Conservation (phyloP, 2,329 filamentous ascomycete species). For the Penicillium sp. region DNA sequence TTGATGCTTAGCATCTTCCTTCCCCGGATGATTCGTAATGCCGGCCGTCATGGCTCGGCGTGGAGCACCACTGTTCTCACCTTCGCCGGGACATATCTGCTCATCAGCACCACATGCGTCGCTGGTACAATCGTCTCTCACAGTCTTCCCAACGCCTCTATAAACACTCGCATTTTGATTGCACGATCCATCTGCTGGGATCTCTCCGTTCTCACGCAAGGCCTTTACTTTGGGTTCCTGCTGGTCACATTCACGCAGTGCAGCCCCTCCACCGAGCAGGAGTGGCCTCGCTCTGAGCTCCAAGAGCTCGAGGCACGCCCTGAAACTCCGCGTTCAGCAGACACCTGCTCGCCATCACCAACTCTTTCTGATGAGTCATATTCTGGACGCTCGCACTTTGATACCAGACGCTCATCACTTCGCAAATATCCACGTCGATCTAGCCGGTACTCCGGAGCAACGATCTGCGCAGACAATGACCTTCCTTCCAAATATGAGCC, state of each 20-base stretch:
- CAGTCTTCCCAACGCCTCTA: constrained; percentile 6
- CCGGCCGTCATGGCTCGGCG: constrained; percentile 7
- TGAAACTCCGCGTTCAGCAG: constrained; percentile 8
- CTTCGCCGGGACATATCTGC: constrained; percentile 20
- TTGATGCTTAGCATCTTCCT: constrained; percentile 16
- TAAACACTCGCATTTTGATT: constrained; percentile 18
- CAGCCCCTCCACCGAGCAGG: constrained; percentile 2
- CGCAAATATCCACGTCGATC: constrained; percentile 24
- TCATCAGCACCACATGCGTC: constrained; percentile 20
- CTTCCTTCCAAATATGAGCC: constrained; percentile 19
- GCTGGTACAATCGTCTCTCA: constrained; percentile 26
- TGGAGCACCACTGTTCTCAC: constrained; percentile 19
- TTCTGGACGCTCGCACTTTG: constrained; percentile 12
- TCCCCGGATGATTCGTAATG: constrained; percentile 15
- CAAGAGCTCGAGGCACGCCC: constrained; percentile 21
- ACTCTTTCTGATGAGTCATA: constrained; percentile 9
- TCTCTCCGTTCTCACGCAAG: constrained; percentile 28
- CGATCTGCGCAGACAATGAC: constrained; percentile 21
- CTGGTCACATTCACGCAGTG: constrained; percentile 12
- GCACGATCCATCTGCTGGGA: constrained; percentile 35
- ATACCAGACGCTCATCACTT: constrained; percentile 20
- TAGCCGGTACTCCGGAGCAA: constrained; percentile 28
- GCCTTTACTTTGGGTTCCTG: constrained; percentile 27
- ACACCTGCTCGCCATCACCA: constrained; percentile 3
- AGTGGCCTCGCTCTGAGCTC: constrained; percentile 20